Evolutionary conservation across 108 stramenopile genomes (phyloP).

Genomic region (Discostella stelligeroides): DNA sequence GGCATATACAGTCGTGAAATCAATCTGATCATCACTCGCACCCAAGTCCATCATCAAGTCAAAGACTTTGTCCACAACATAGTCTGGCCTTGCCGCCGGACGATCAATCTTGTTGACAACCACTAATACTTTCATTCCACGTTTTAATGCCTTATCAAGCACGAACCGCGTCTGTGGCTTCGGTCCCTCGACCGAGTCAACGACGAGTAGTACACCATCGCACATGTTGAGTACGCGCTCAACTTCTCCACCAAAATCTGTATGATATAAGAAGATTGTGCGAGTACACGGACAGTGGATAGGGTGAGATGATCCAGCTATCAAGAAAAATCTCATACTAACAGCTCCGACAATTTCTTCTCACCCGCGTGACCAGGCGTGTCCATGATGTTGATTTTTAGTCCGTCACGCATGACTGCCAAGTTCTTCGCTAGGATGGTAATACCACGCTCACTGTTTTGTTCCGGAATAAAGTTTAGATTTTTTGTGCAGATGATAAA

Average conservation of each 20-base stretch:
- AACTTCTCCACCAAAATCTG: slow-evolving; percentile 99
- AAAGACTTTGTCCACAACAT: slow-evolving; percentile 98
- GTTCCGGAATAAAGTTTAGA: too few relatives aligned
- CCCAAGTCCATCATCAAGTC: slow-evolving; percentile 97
- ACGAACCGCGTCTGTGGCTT: slow-evolving; percentile 99
- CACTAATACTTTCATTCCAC: slow-evolving; percentile 92
- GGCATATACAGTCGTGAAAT: slow-evolving; percentile 96
- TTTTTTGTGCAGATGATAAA: too few relatives aligned
- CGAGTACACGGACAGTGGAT: too few relatives aligned
- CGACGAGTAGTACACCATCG: slow-evolving; percentile 97
- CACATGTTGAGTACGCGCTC: slow-evolving; percentile 98
- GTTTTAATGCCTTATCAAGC: slow-evolving; percentile 94
- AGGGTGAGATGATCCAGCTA: too few relatives aligned
- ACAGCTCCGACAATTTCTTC: too few relatives aligned
- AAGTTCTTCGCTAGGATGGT: slow-evolving; percentile 98
- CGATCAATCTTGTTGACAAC: slow-evolving; percentile 99
- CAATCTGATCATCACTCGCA: slow-evolving; percentile 97
- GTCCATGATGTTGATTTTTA: slow-evolving; percentile 98
- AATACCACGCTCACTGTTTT: slow-evolving; percentile 90
- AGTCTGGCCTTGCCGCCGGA: slow-evolving; percentile 94
- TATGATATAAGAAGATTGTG: too few relatives aligned
- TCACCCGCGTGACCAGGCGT: slow-evolving; percentile 99
- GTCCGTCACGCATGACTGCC: slow-evolving; percentile 90
- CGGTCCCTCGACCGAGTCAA: slow-evolving; percentile 97
- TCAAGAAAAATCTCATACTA: too few relatives aligned